Percentiles rank a stretch among this genome's conserved stretches.
These are phyloP conservation scores for Camelina neglecta DNA, from an alignment of 345 rosid genomes.

Conservation along the genomic window DNA sequence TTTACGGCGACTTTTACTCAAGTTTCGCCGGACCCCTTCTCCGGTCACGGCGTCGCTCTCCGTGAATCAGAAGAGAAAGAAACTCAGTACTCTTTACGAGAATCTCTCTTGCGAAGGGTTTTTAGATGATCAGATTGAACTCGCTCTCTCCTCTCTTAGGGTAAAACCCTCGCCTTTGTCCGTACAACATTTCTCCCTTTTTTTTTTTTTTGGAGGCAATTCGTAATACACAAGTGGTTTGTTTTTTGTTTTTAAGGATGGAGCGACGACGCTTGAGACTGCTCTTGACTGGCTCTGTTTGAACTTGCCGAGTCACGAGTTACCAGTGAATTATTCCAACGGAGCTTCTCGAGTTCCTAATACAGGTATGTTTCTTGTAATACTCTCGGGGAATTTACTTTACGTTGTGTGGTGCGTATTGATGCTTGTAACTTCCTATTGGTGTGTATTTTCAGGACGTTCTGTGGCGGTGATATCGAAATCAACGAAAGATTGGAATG, in stretches of 20 bases:
- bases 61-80: slow-evolving; percentile 69
- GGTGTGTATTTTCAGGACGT: slow-evolving; percentile 53
- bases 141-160: slow-evolving; percentile 81
- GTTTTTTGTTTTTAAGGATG: slow-evolving; percentile 53
- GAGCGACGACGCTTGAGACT: slow-evolving; percentile 72
- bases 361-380: slow-evolving; percentile 47
- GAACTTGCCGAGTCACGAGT: slow-evolving; percentile 74
- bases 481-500: slow-evolving; percentile 61
- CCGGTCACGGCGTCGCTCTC: slow-evolving; percentile 51
- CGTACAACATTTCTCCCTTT: not conserved
- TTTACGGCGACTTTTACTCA: slow-evolving; percentile 80
- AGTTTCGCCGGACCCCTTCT: slow-evolving; percentile 50
- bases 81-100: slow-evolving; percentile 68
- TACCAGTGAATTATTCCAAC: slow-evolving; percentile 86
- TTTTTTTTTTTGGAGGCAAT: not conserved
- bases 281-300: slow-evolving; percentile 97
- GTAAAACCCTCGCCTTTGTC: slow-evolving; percentile 36
- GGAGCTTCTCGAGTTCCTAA: slow-evolving; percentile 56
- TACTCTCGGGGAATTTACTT: not conserved
- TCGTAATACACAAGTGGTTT: slow-evolving; percentile 20
- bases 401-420: not conserved
- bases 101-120: slow-evolving; percentile 93
- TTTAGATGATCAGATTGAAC: slow-evolving; percentile 82
- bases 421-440: slow-evolving; percentile 13
- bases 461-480: slow-evolving; percentile 73